phyloP scores from a whole-genome alignment of 768 basidiomycete species.

The Imleria badia region DNA sequence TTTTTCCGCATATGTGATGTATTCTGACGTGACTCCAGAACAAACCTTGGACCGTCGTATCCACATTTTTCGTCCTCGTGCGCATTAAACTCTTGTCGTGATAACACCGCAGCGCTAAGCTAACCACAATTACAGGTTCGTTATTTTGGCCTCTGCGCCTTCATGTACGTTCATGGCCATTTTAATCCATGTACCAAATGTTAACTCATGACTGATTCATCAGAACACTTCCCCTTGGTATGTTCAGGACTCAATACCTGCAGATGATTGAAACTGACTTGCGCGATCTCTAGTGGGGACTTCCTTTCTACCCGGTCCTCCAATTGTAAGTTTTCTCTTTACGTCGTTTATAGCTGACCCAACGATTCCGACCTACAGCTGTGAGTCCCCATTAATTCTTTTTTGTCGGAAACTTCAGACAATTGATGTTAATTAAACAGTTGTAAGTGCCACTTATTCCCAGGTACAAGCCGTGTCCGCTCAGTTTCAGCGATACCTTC shows the following conservation, averaged over 20 bases:
- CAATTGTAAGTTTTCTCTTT: not conserved
- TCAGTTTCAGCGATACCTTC: not conserved
- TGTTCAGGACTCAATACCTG: not conserved
- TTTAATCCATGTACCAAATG: not conserved
- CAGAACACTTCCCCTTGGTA: not conserved
- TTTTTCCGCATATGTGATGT: not conserved
- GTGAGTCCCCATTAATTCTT: not conserved
- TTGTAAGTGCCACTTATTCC: not conserved
- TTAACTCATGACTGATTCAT: not conserved
- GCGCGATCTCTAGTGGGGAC: not conserved
- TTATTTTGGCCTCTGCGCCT: not conserved
- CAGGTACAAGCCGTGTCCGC: not conserved
- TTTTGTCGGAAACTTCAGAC: not conserved
- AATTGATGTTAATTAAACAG: not conserved
- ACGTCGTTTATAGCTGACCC: not conserved
- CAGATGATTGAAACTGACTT: not conserved
- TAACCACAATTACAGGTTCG: not conserved
- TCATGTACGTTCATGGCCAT: not conserved
- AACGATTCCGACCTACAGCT: not conserved
- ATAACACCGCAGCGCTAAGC: not conserved
- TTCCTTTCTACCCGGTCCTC: not conserved
- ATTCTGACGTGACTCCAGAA: not conserved
- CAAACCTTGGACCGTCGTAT: not conserved
- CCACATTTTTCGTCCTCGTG: not conserved
- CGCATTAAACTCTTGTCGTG: not conserved